A percentile compares a stretch with the other conserved stretches of the same genome.
Evolutionary conservation across 768 basidiomycete species (phyloP).

Genomic region (Boletus tomentosulus): DNA sequence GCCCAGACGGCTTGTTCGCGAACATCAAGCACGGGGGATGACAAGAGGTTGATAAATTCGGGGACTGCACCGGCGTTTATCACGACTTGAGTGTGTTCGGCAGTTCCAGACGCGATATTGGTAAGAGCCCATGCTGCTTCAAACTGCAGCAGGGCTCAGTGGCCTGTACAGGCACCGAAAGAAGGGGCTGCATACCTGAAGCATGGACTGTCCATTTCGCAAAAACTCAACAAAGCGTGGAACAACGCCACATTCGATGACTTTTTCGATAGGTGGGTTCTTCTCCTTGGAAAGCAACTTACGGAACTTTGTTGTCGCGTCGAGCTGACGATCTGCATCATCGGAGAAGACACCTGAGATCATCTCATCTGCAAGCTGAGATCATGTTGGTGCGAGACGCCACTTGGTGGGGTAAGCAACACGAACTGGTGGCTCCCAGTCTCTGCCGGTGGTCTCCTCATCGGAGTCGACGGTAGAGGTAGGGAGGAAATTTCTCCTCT

Average conservation of each 20-base stretch:
- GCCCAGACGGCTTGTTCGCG: conserved; percentile 99
- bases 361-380: conserved; percentile 86
- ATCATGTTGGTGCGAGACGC: conserved; percentile 8
- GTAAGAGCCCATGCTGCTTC: conserved; percentile 98
- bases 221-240: conserved; percentile 97
- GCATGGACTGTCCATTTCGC: conserved; percentile 72
- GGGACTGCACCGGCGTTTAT: conserved; percentile 94
- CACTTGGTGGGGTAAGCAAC: conserved; percentile 7
- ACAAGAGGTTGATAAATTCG: conserved; percentile 93
- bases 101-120: conserved; percentile 97
- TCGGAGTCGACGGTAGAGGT: conserved; percentile 77
- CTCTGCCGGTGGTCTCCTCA: conserved; percentile 70
- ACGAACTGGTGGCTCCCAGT: conserved; percentile 74
- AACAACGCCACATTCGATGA: conserved; percentile 96
- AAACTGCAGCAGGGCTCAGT: conserved; percentile 49
- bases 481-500: conserved; percentile 90
- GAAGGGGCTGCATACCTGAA: conserved; percentile 52
- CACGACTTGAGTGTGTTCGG: conserved; percentile 97
- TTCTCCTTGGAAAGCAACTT: conserved; percentile 99
- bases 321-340: conserved; percentile 86
- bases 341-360: conserved; percentile 89
- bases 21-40: conserved; percentile 92
- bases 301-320: conserved; percentile 97
- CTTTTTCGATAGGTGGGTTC: conserved; percentile 98
- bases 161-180: conserved; percentile 4